phyloP scores from a whole-genome alignment of 2,329 filamentous ascomycete species.

The Amesomyces nigricolor region DNA sequence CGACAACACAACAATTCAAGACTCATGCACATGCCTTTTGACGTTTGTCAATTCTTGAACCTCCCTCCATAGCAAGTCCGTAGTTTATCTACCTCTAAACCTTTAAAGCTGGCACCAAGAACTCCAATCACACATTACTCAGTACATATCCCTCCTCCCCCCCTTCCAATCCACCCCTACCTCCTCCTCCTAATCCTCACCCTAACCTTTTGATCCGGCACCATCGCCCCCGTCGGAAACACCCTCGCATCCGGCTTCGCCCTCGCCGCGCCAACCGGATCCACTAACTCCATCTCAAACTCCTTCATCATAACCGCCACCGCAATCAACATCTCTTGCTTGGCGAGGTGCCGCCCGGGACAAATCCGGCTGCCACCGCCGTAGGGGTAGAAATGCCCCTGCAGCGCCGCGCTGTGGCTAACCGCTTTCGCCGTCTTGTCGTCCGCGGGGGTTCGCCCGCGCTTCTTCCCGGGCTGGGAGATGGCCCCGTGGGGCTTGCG shows the following conservation, averaged over 20 bases:
- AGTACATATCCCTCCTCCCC: background rate
- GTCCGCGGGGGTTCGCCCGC: conserved; percentile 1
- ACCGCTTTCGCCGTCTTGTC: conserved; percentile 16
- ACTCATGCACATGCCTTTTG: no score
- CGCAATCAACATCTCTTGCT: conserved; percentile 17
- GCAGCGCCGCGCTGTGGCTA: conserved; percentile 8
- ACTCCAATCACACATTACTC: background rate
- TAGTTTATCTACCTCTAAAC: no score
- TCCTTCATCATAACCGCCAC: conserved; percentile 17
- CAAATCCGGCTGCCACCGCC: conserved; percentile 22
- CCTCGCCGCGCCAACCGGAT: conserved; percentile 3
- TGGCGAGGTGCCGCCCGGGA: conserved; percentile 21
- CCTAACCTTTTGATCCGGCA: conserved; percentile 12
- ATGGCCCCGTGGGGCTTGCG: conserved; percentile 15
- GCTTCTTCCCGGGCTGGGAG: background rate
- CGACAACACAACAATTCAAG: no score
- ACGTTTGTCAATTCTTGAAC: no score
- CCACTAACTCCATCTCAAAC: conserved; percentile 19
- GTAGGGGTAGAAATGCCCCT: conserved; percentile 20
- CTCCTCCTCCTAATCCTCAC: conserved; percentile 14
- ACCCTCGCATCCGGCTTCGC: conserved; percentile 7
- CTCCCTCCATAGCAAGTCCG: no score
- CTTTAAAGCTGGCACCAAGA: no score
- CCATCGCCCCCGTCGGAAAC: conserved; percentile 16
- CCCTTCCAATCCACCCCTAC: background rate